Evolutionary conservation across 306 rosid species (phyloP).

Genomic region (Prunus campanulata): DNA sequence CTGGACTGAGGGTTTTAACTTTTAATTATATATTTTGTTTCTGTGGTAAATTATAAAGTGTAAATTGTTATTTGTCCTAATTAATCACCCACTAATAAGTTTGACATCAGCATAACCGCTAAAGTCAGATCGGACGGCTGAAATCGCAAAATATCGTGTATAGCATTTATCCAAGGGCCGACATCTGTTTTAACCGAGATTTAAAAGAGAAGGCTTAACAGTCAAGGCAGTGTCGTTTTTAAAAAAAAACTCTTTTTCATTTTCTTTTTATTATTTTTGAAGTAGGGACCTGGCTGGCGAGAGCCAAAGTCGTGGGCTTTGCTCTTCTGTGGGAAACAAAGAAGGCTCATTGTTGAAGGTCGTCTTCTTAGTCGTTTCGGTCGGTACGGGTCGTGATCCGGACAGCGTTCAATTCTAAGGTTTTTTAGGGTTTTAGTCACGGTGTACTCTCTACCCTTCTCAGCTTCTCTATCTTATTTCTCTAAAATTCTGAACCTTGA

Average conservation of each 20-base stretch:
- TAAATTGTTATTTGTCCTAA: no score
- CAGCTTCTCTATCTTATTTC: neutral
- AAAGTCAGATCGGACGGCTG: neutral
- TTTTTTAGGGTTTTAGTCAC: neutral
- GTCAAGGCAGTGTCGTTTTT: neutral
- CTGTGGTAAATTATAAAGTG: no score
- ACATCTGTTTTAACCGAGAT: neutral
- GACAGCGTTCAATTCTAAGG: neutral
- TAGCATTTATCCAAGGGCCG: neutral
- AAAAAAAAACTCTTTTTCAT: no score
- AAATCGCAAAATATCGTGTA: neutral
- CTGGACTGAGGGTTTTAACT: neutral
- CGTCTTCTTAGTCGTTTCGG: neutral
- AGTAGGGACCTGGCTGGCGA: neutral
- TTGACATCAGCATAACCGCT: neutral
- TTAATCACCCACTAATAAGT: neutral
- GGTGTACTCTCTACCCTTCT: neutral
- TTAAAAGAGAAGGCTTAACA: neutral
- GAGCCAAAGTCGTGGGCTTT: neutral
- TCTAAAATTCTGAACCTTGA: neutral
- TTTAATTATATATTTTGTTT: no score
- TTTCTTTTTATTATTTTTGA: neutral
- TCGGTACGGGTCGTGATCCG: slow-evolving; percentile 15
- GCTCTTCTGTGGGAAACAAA: neutral
- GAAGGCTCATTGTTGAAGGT: neutral